Conservation (phyloP, 1,284 basidiomycete species). For the Apiotrichum mycotoxinovorans region DNA sequence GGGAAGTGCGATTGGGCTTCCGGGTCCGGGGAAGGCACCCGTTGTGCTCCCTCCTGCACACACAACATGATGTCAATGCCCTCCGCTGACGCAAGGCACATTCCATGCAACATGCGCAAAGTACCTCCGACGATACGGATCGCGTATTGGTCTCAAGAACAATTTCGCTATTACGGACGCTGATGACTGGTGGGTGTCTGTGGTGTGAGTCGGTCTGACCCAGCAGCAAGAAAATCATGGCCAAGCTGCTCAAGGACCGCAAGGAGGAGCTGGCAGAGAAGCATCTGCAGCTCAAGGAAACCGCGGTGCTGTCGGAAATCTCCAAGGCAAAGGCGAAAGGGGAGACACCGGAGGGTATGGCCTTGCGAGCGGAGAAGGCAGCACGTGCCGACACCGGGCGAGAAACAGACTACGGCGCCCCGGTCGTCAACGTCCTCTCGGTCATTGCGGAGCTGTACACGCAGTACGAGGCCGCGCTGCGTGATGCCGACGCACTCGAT, state of each 20-base stretch:
- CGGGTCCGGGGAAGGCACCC: neutral
- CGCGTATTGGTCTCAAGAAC: conserved; percentile 59
- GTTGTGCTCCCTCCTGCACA: too few relatives aligned
- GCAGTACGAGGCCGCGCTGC: conserved; percentile 65
- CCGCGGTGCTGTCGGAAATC: conserved; percentile 61
- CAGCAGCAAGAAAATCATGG: conserved; percentile 67
- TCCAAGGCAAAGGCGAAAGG: conserved; percentile 78
- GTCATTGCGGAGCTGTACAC: conserved; percentile 57
- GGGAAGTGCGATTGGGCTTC: neutral
- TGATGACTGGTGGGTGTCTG: conserved; percentile 65
- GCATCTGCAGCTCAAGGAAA: conserved; percentile 61
- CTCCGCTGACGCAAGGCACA: conserved; percentile 59
- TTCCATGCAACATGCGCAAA: conserved; percentile 76
- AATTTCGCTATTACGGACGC: conserved; percentile 82
- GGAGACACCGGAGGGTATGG: conserved; percentile 57
- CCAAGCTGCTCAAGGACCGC: conserved; percentile 60
- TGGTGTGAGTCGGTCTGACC: neutral
- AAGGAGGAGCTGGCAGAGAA: conserved; percentile 55
- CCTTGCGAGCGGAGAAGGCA: conserved; percentile 32
- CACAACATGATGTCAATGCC: neutral
- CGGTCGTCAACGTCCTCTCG: neutral
- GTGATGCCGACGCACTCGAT: conserved; percentile 69
- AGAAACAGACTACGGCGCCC: too few relatives aligned
- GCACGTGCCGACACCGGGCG: conserved; percentile 5
- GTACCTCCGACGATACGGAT: conserved; percentile 66